Conservation (phyloP, 148 eudicot genomes). For the Fagopyrum esculentum region DNA sequence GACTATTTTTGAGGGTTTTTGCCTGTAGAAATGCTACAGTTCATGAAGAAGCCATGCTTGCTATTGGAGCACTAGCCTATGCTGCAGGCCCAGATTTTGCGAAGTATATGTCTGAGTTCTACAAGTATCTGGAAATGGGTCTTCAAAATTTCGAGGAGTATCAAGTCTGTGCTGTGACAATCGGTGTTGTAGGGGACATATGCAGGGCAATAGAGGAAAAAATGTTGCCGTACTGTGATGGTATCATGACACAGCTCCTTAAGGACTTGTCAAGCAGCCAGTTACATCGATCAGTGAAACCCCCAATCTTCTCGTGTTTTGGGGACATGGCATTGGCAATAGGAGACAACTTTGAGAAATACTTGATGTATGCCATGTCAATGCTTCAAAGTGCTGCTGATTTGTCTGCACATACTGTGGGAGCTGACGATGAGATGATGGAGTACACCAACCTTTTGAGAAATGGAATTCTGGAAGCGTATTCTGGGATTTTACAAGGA, state of each 20-base stretch:
- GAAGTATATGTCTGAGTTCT: slow-evolving; percentile 79
- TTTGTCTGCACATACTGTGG: slow-evolving; percentile 62
- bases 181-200: slow-evolving; percentile 91
- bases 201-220: slow-evolving; percentile 90
- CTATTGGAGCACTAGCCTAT: slow-evolving; percentile 92
- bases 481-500: slow-evolving; percentile 89
- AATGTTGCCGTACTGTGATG: slow-evolving; percentile 83
- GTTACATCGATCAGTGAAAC: slow-evolving; percentile 91
- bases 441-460: slow-evolving; percentile 84
- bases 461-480: slow-evolving; percentile 90
- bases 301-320: slow-evolving; percentile 90
- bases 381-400: slow-evolving; percentile 97
- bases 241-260: slow-evolving; percentile 91
- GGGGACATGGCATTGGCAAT: slow-evolving; percentile 90
- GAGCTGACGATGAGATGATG: slow-evolving; percentile 65
- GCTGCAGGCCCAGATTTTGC: slow-evolving; percentile 69
- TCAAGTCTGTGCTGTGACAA: slow-evolving; percentile 91
- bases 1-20: slow-evolving; percentile 73
- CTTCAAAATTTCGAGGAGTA: slow-evolving; percentile 95
- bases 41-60: slow-evolving; percentile 96
- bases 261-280: slow-evolving; percentile 86
- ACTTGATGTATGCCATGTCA: slow-evolving; percentile 88
- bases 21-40: slow-evolving; percentile 85
- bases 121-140: slow-evolving; percentile 86
- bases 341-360: slow-evolving; percentile 89